Conservation (phyloP, 177 flowering plant species). For the Vitis hybrid region DNA sequence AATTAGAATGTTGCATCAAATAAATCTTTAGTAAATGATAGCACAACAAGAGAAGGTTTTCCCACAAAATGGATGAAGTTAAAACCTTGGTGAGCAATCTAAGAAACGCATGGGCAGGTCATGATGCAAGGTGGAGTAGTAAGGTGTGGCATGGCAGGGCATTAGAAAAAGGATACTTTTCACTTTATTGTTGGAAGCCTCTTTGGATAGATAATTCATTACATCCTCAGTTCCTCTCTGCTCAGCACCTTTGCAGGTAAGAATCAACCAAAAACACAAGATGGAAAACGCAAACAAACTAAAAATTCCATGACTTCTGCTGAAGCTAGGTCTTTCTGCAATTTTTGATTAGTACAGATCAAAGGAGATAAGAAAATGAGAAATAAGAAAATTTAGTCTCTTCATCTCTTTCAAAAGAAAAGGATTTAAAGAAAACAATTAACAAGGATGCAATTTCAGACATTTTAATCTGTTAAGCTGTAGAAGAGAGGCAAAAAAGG, state of each 20-base stretch:
- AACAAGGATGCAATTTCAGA: neutral
- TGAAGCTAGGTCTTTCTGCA: neutral
- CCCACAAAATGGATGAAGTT: neutral
- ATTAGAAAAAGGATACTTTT: constrained; percentile 63
- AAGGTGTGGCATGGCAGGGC: constrained; percentile 96
- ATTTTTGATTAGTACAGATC: too few species aligned
- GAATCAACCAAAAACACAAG: constrained; percentile 9
- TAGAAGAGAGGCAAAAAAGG: neutral
- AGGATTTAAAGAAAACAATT: neutral
- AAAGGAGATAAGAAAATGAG: neutral
- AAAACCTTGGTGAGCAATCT: constrained; percentile 90
- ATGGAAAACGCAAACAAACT: constrained; percentile 3
- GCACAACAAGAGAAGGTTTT: neutral
- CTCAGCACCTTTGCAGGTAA: constrained; percentile 22
- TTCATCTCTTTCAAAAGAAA: constrained; percentile 3
- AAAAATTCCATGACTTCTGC: neutral
- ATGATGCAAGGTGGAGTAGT: constrained; percentile 71
- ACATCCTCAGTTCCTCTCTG: constrained; percentile 98
- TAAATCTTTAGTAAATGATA: neutral
- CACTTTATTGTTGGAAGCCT: constrained; percentile 60
- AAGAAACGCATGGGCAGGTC: constrained; percentile 80
- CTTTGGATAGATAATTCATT: constrained; percentile 67
- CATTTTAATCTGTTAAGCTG: neutral
- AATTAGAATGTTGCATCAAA: neutral
- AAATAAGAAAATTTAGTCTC: neutral